Evolutionary conservation across 306 rosid species (phyloP).

Genomic region (Prunus salicina): DNA sequence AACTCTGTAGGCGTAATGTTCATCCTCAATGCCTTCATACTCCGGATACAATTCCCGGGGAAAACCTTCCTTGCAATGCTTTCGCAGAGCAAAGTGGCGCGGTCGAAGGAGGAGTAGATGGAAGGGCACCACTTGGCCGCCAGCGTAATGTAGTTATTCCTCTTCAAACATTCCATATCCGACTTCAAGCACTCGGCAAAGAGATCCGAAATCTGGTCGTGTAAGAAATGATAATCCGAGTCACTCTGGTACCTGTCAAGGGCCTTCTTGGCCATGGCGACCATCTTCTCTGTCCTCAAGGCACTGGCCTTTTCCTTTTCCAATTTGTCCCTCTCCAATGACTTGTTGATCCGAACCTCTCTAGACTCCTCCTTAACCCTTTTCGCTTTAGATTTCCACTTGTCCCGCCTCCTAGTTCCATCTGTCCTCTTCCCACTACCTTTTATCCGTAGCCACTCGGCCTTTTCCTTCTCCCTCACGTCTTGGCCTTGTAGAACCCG

Average conservation of each 20-base stretch:
- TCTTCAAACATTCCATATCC: constrained; percentile 36
- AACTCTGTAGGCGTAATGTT: constrained; percentile 50
- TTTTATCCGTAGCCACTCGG: constrained; percentile 2
- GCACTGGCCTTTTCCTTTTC: constrained; percentile 29
- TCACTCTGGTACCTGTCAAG: constrained; percentile 26
- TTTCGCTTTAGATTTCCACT: not conserved
- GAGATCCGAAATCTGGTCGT: constrained; percentile 38
- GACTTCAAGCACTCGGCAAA: constrained; percentile 43
- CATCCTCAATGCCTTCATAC: constrained; percentile 49
- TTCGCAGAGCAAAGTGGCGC: constrained; percentile 46
- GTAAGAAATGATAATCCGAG: constrained; percentile 28
- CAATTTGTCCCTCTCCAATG: not conserved
- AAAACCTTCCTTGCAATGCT: constrained; percentile 47
- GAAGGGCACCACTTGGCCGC: constrained; percentile 78
- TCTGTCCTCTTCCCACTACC: not conserved
- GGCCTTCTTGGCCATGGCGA: constrained; percentile 48
- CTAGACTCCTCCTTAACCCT: not conserved
- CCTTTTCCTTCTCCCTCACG: constrained; percentile 13
- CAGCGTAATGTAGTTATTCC: constrained; percentile 28
- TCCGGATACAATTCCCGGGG: constrained; percentile 29
- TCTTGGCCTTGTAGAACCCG: constrained; percentile 41
- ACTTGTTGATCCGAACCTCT: not conserved
- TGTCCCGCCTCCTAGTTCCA: not conserved
- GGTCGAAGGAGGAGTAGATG: constrained; percentile 51
- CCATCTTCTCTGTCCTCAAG: constrained; percentile 29